Conservation (phyloP, 2,329 filamentous ascomycete species). For the Fusarium sp. region DNA sequence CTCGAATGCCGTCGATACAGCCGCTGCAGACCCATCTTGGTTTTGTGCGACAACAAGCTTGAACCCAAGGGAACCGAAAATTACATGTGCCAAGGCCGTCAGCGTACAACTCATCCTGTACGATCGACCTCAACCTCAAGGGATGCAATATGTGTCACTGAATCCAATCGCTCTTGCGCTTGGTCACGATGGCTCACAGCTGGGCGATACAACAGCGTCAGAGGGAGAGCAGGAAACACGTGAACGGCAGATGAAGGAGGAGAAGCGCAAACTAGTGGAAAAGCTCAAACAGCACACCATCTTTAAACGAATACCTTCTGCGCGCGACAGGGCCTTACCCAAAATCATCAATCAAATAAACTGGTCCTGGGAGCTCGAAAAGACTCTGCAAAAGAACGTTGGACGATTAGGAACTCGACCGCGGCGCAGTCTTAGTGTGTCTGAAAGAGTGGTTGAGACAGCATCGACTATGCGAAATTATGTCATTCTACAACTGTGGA, state of each 20-base stretch:
- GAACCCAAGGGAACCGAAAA: slow-evolving; percentile 72
- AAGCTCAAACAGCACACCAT: slow-evolving; percentile 93
- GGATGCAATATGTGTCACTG: slow-evolving; percentile 97
- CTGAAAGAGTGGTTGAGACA: slow-evolving; percentile 93
- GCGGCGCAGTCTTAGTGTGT: slow-evolving; percentile 90
- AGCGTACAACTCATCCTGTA: slow-evolving; percentile 92
- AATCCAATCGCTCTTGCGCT: slow-evolving; percentile 90
- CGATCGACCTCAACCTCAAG: slow-evolving; percentile 84
- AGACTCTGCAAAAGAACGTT: slow-evolving; percentile 89
- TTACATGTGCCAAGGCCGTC: slow-evolving; percentile 79
- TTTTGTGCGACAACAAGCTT: slow-evolving; percentile 73
- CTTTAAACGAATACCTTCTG: slow-evolving; percentile 79
- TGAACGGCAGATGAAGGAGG: slow-evolving; percentile 70
- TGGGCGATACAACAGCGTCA: slow-evolving; percentile 58
- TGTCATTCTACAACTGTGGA: slow-evolving; percentile 76
- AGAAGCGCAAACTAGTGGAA: slow-evolving; percentile 78
- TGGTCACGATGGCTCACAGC: slow-evolving; percentile 74
- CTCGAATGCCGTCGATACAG: slow-evolving; percentile 74
- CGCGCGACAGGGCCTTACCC: slow-evolving; percentile 85
- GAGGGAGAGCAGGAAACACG: slow-evolving; percentile 82
- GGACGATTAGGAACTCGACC: slow-evolving; percentile 85
- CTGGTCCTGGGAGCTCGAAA: slow-evolving; percentile 91
- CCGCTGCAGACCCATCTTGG: slow-evolving; percentile 75
- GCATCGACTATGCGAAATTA: slow-evolving; percentile 88
- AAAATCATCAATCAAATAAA: slow-evolving; percentile 95